Conservation (phyloP, 2,329 filamentous ascomycete genomes). For the Penicillium sp. region DNA sequence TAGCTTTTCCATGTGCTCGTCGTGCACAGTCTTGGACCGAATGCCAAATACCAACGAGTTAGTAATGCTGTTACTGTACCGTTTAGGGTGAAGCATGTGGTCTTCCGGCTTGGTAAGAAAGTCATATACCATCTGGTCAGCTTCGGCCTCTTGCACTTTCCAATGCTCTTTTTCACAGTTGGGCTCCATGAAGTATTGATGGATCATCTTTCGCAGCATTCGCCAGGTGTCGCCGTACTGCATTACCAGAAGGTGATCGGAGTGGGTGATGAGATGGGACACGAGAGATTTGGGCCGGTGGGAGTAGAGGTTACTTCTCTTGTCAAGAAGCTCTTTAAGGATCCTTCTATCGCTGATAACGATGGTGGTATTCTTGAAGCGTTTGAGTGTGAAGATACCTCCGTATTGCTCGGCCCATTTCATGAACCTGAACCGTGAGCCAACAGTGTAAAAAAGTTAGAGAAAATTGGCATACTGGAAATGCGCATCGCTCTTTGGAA, state of each 20-base stretch:
- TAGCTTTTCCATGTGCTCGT: background rate
- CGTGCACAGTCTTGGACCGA: background rate
- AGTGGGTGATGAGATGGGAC: background rate
- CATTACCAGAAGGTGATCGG: slow-evolving; percentile 4
- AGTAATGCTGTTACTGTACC: slow-evolving; percentile 53
- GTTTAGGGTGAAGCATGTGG: slow-evolving; percentile 51
- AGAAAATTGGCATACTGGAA: too few species aligned
- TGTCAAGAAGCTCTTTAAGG: background rate
- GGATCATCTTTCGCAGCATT: slow-evolving; percentile 47
- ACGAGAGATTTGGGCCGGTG: background rate
- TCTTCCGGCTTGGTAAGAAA: slow-evolving; percentile 43
- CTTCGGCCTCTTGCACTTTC: slow-evolving; percentile 50
- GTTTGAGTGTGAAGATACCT: background rate
- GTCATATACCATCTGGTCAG: slow-evolving; percentile 50
- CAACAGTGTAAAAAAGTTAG: too few species aligned
- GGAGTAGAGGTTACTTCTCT: background rate
- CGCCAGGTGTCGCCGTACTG: slow-evolving; percentile 42
- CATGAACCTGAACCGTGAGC: background rate
- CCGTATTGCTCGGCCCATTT: background rate
- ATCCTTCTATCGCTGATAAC: background rate
- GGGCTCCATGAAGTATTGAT: slow-evolving; percentile 49
- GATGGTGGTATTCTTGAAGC: background rate
- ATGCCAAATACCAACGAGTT: slow-evolving; percentile 18
- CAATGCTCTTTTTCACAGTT: slow-evolving; percentile 48
- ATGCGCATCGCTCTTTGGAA: too few species aligned